Conservation (phyloP, 208 protist species). For the Porcisia deanei region DNA sequence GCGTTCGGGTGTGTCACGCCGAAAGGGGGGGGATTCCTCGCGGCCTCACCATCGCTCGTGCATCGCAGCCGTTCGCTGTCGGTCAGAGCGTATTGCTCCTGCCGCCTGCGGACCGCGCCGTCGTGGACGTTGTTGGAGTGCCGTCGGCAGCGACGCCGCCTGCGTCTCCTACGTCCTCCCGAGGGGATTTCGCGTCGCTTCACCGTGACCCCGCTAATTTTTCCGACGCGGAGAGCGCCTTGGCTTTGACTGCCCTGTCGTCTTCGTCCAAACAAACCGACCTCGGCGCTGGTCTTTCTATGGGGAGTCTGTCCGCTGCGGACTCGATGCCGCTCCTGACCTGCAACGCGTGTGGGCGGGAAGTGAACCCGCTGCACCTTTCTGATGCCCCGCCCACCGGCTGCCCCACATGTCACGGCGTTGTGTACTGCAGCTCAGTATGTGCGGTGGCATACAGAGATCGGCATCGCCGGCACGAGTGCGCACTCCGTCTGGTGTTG, state of each 20-base stretch:
- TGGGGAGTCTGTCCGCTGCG: background rate
- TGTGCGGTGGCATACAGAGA: constrained; percentile 33
- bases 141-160: background rate
- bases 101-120: background rate
- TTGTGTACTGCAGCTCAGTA: constrained; percentile 41
- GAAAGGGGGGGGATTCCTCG: constrained; percentile 49
- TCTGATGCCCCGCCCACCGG: constrained; percentile 2
- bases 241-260: background rate
- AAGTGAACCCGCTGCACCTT: constrained; percentile 13
- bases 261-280: background rate
- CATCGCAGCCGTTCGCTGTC: constrained; percentile 30
- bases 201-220: constrained; percentile 3
- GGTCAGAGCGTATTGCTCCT: constrained; percentile 13
- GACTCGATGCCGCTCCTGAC: constrained; percentile 10
- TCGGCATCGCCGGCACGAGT: constrained; percentile 44
- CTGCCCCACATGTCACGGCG: constrained; percentile 34
- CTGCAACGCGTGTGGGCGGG: constrained; percentile 19
- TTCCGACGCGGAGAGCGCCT: background rate
- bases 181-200: background rate
- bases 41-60: constrained; percentile 36
- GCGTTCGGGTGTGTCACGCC: constrained; percentile 48
- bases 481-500: constrained; percentile 27
- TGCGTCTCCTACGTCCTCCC: background rate
- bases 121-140: background rate
- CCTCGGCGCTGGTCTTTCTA: background rate